phyloP scores from a whole-genome alignment of 108 stramenopile genomes.

The Skeletonema marinoi region DNA sequence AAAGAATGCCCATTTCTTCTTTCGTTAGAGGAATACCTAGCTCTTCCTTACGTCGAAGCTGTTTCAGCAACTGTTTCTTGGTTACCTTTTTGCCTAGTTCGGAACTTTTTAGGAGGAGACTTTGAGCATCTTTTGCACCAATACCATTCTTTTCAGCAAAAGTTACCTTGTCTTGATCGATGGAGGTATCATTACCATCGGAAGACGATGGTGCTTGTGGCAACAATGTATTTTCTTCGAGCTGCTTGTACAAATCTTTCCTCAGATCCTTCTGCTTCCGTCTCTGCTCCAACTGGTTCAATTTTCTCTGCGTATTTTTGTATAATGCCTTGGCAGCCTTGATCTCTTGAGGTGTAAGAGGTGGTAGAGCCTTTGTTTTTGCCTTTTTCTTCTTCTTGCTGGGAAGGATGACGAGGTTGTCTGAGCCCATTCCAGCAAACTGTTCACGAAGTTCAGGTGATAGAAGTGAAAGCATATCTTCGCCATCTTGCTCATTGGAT shows the following conservation, averaged over 20 bases:
- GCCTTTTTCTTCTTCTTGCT: constrained; percentile 52
- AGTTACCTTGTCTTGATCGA: neutral
- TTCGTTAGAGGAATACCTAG: constrained; percentile 64
- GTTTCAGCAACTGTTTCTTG: constrained; percentile 74
- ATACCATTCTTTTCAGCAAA: constrained; percentile 18
- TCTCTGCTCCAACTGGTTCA: constrained; percentile 69
- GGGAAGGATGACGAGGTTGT: constrained; percentile 50
- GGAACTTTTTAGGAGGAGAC: constrained; percentile 40
- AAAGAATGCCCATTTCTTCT: constrained; percentile 76
- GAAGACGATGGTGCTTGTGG: neutral
- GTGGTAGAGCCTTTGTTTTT: constrained; percentile 36
- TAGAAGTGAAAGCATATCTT: constrained; percentile 51
- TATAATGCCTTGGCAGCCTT: constrained; percentile 65
- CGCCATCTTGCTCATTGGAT: constrained; percentile 14
- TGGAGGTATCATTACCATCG: constrained; percentile 3
- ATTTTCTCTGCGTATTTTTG: constrained; percentile 72
- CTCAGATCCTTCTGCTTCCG: constrained; percentile 68
- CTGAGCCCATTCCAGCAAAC: constrained; percentile 36
- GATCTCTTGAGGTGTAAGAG: constrained; percentile 77
- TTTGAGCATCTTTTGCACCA: constrained; percentile 28
- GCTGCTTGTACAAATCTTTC: constrained; percentile 60
- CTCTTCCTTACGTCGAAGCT: constrained; percentile 66
- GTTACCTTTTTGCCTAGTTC: constrained; percentile 58
- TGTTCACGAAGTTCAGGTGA: constrained; percentile 68
- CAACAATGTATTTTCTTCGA: constrained; percentile 55